Evolutionary conservation across 2,329 filamentous ascomycete species (phyloP), one percentile per base, ranked within the genome.

Genomic region (Penicillium sp.): DNA sequence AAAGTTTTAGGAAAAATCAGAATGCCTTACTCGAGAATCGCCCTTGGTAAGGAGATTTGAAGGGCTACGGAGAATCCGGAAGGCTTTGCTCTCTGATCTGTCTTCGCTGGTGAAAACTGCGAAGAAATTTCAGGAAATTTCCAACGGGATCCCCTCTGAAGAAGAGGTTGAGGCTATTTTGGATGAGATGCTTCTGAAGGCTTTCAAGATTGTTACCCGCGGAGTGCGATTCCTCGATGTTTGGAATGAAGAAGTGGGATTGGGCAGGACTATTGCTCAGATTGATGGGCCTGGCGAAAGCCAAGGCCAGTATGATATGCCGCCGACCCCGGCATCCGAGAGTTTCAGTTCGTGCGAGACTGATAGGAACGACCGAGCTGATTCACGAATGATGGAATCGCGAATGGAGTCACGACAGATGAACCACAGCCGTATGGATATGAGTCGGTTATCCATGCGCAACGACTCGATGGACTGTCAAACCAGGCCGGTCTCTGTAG

Each of bases 161-260:
- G 71, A 77, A 27, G 71, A 72, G 30, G 65, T 77, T n/a, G 70
- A 75, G 42, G 68, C 67, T 16, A 84, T 93, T 53, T 84, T 97
- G 53, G 93, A 97, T 67, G 90, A 96, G 70, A 91, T 97, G 84
- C 89, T 97, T 23, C 77, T 96, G 49, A 94, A 92, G 71, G 92
- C 92, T 0, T 97, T 96, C 78, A 91, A 89, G 68, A 91, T 97
- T 48, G 89, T 96, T n/a, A 93, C 87, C 44, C 87, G 93, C 65
- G 91, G 90, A 13, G 91, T 97, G 26, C 83, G 88, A 41, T 97
- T 99, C 67, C 81, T 96, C 39, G 94, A 99, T 63, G 81, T 93
- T 2, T 86, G 94, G 76, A 87, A 89, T 35, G 88, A 78, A 58
- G 74, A 78, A 47, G 77, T 78, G 67, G 75, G 76, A 16, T 67